These are phyloP conservation scores for Ramaria sp. DNA, from an alignment of 768 basidiomycete genomes.

Conservation along the genomic window DNA sequence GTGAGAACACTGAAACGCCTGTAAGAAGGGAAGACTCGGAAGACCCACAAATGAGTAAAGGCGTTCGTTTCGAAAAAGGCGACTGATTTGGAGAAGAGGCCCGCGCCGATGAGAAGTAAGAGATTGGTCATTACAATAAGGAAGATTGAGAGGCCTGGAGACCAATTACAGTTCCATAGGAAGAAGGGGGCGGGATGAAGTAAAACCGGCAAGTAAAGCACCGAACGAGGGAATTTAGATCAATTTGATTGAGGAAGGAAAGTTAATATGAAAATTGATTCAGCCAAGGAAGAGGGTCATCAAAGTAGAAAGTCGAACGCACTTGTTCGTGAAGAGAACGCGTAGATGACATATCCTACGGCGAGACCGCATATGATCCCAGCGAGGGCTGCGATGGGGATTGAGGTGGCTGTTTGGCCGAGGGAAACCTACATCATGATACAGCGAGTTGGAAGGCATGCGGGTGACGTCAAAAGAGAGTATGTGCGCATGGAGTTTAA, in stretches of 20 bases:
- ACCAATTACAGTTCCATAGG: conserved; percentile 8
- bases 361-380: conserved; percentile 71
- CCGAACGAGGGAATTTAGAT: too few species aligned
- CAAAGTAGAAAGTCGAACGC: conserved; percentile 16
- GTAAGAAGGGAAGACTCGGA: neutral
- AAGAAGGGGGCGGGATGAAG: conserved; percentile 8
- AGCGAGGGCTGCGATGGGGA: conserved; percentile 83
- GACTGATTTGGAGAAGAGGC: conserved; percentile 75
- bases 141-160: conserved; percentile 71
- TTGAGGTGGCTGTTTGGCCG: conserved; percentile 67
- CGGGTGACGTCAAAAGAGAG: neutral
- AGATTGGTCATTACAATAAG: conserved; percentile 87
- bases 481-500: neutral
- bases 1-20: neutral
- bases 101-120: conserved; percentile 87
- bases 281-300: neutral
- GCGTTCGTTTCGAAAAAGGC: conserved; percentile 60
- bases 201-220: too few species aligned
- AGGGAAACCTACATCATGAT: conserved; percentile 77
- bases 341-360: conserved; percentile 69
- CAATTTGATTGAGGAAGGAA: neutral
- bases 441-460: too few species aligned
- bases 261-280: too few species aligned
- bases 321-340: conserved; percentile 68
- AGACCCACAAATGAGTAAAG: conserved; percentile 41